Evolutionary conservation across 805 yeast genomes (phyloP), one percentile per base, ranked within the genome.

Genomic region (Kockiozyma suomiensis): DNA sequence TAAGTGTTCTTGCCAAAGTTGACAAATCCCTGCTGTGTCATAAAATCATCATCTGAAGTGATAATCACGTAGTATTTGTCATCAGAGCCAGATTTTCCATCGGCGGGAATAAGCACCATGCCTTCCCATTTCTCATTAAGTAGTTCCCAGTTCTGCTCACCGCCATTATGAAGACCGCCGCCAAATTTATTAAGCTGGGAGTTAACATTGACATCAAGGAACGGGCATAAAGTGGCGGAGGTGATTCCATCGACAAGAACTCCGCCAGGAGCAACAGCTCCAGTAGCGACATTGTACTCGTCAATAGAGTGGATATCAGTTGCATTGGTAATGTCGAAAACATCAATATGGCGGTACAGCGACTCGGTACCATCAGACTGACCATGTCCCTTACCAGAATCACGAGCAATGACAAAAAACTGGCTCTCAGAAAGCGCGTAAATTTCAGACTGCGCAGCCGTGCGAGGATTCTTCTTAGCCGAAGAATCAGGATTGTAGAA

Each of bases 71-170:
- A 55, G 49, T 46, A 62, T 28, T 28, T 42, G 33, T 62, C 56
- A 26, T 61, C 66, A n/a, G 56, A 56, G 35, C 66, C 66, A 33
- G n/a, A 8, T 19, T 13, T 28, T n/a, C 66, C 66, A 17, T 61
- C 66, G 13, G 37, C 58, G 23, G 66, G 62, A 26, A 62, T 50
- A 33, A 61, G 51, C 10, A 49, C 41, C 10, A 57, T 26, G n/a
- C 65, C 61, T 42, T 61, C 66, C 66, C 66, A 61, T 33, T 62
- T 62, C 50, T 62, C 66, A 53, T 62, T 62, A 26, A 62, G 46
- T 41, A 62, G 28, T 23, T 35, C 19, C 58, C 57, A 56, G 51
- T 61, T 54, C 48, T 61, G 59, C 1, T 8, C 52, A 33, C 62
- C 66, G 38, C 66, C 66, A 35, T 62, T 62, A 47, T 56, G 66